These are phyloP conservation scores for Talaromyces sp. DNA, from an alignment of 2,329 filamentous ascomycete genomes.

Conservation along the genomic window DNA sequence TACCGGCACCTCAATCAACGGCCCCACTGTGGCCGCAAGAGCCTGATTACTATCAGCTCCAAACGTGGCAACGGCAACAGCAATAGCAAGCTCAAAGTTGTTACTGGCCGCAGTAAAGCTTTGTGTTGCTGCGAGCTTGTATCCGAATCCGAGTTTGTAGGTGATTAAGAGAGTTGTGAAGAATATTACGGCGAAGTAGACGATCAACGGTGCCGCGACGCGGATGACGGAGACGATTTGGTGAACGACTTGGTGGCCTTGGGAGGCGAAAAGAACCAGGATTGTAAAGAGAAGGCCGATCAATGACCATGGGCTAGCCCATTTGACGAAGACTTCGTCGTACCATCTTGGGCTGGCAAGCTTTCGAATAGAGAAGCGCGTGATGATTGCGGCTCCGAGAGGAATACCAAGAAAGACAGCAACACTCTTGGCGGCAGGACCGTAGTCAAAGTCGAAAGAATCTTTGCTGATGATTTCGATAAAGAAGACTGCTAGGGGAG, in stretches of 20 bases:
- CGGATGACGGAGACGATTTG: constrained; percentile 81
- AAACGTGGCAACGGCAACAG: constrained; percentile 78
- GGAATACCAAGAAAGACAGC: constrained; percentile 84
- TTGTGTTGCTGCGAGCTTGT: constrained; percentile 69
- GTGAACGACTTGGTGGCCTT: constrained; percentile 72
- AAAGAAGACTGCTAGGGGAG: constrained; percentile 67
- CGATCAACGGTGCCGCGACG: constrained; percentile 74
- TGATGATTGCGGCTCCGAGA: constrained; percentile 74
- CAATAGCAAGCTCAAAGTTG: constrained; percentile 90
- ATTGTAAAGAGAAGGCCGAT: constrained; percentile 86
- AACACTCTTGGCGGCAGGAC: constrained; percentile 72
- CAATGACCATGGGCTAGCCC: constrained; percentile 70
- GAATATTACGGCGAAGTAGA: constrained; percentile 80
- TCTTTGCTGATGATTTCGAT: constrained; percentile 65
- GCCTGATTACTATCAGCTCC: constrained; percentile 77
- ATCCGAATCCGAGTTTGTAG: constrained; percentile 69
- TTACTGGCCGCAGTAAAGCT: constrained; percentile 90
- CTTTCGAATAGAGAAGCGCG: constrained; percentile 62
- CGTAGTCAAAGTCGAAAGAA: constrained; percentile 55
- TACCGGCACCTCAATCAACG: constrained; percentile 83
- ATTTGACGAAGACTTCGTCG: constrained; percentile 66
- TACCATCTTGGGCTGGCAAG: constrained; percentile 60
- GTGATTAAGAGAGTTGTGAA: constrained; percentile 63
- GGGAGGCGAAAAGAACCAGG: constrained; percentile 78
- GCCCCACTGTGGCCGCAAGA: constrained; percentile 77